phyloP scores from a whole-genome alignment of 148 eudicot genomes.

The Mesembryanthemum crystallinum region DNA sequence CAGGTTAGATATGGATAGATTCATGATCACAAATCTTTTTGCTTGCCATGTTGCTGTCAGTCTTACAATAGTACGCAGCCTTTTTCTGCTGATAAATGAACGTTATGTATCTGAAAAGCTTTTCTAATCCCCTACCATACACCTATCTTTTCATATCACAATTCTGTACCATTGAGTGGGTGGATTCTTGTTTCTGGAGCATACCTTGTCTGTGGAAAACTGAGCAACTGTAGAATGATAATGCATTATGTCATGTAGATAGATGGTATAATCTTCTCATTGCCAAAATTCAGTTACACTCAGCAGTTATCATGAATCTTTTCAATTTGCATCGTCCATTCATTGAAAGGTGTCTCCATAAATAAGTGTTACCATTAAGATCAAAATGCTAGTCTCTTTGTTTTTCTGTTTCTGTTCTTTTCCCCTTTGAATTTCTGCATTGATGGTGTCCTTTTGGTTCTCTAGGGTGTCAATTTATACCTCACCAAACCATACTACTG shows the following conservation, averaged over 20 bases:
- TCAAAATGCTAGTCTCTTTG: not conserved
- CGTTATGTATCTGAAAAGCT: not conserved
- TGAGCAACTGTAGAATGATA: too few relatives aligned
- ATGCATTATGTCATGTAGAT: too few relatives aligned
- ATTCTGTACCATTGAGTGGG: not conserved
- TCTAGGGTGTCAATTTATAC: not conserved
- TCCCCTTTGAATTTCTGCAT: too few relatives aligned
- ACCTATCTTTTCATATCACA: not conserved
- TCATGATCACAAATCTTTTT: not conserved
- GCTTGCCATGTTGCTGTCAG: constrained; percentile 6
- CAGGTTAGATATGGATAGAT: constrained; percentile 54
- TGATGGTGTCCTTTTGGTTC: not conserved
- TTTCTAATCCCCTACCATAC: not conserved
- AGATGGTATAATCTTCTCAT: not conserved
- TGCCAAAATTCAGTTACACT: not conserved
- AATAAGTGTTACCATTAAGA: not conserved
- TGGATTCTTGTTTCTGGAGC: too few relatives aligned
- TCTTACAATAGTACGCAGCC: not conserved
- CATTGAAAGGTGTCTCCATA: not conserved
- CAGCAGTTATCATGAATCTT: not conserved
- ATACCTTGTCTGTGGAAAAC: not conserved
- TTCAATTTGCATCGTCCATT: not conserved
- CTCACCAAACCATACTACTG: not conserved
- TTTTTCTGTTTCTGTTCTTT: not conserved
- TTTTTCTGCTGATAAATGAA: not conserved